Conservation (phyloP, 2,329 filamentous ascomycete genomes). For the Rutstroemia sp. region DNA sequence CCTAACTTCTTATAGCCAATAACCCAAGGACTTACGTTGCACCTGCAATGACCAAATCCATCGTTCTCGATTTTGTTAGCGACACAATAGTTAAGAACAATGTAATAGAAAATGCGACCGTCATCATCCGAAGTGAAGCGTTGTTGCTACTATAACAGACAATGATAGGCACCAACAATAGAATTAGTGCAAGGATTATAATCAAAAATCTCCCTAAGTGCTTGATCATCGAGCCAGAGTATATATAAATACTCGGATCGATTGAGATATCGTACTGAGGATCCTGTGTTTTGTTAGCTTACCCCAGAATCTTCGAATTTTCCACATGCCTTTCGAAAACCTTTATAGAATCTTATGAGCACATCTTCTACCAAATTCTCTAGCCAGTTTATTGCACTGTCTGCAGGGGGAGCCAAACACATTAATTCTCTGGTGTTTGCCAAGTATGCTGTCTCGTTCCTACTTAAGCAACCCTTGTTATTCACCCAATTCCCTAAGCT, state of each 20-base stretch:
- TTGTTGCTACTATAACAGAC: too few species aligned
- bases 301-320: background rate
- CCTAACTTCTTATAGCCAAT: background rate
- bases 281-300: background rate
- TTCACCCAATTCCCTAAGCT: slow-evolving; percentile 12
- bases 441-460: slow-evolving; percentile 9
- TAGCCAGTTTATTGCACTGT: background rate
- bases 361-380: background rate
- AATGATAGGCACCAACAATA: too few species aligned
- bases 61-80: background rate
- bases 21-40: background rate
- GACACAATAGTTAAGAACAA: too few species aligned
- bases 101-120: too few species aligned
- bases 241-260: background rate
- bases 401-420: background rate
- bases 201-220: too few species aligned
- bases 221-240: background rate
- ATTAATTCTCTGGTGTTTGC: background rate
- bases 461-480: slow-evolving; percentile 4
- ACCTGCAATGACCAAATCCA: slow-evolving; percentile 1
- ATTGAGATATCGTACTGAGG: background rate
- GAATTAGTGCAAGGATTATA: too few species aligned
- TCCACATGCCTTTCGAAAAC: slow-evolving; percentile 1
- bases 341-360: background rate
- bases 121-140: too few species aligned